Conservation (phyloP, 2,329 filamentous ascomycete genomes). For the Ophiocordyceps polyrhachis-furcata region DNA sequence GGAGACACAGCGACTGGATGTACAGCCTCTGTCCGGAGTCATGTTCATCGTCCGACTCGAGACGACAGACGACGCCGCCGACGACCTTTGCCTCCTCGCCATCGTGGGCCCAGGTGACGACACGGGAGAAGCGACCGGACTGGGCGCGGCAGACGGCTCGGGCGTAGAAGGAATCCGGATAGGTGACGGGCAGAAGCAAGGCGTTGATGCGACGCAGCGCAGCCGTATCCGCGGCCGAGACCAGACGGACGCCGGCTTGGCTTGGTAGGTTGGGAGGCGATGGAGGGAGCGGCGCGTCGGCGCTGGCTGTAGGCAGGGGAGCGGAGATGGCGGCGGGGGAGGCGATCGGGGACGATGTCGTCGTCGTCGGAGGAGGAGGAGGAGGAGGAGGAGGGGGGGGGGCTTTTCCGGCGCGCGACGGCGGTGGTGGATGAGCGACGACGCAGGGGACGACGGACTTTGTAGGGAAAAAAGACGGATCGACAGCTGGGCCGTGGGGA, state of each 20-base stretch:
- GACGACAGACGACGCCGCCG: conserved; percentile 42
- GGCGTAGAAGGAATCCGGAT: conserved; percentile 45
- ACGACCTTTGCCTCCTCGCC: conserved; percentile 29
- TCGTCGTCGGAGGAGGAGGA: conserved; percentile 3
- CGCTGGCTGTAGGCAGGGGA: conserved; percentile 8
- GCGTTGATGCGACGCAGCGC: conserved; percentile 45
- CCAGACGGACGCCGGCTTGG: conserved; percentile 32
- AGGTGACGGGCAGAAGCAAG: conserved; percentile 43
- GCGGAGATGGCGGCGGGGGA: conserved; percentile 5
- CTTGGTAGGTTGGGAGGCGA: conserved; percentile 18
- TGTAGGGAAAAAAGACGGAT: conserved; percentile 42
- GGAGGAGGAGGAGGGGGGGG: conserved; percentile 11
- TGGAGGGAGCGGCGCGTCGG: conserved; percentile 5
- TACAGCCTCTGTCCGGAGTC: conserved; percentile 29
- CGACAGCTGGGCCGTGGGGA: conserved; percentile 28
- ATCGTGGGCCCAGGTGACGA: conserved; percentile 36
- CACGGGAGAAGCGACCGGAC: conserved; percentile 37
- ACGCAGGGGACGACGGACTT: conserved; percentile 17
- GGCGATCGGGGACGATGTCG: background rate
- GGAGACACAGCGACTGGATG: conserved; percentile 43
- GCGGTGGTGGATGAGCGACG: conserved; percentile 7
- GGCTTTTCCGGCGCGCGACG: conserved; percentile 1
- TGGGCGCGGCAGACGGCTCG: conserved; percentile 29
- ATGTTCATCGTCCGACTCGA: conserved; percentile 21
- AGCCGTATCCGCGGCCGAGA: conserved; percentile 32